Base-by-base conservation (phyloP, 1,284 basidiomycete species). In the Ceratobasidium sp. region DNA sequence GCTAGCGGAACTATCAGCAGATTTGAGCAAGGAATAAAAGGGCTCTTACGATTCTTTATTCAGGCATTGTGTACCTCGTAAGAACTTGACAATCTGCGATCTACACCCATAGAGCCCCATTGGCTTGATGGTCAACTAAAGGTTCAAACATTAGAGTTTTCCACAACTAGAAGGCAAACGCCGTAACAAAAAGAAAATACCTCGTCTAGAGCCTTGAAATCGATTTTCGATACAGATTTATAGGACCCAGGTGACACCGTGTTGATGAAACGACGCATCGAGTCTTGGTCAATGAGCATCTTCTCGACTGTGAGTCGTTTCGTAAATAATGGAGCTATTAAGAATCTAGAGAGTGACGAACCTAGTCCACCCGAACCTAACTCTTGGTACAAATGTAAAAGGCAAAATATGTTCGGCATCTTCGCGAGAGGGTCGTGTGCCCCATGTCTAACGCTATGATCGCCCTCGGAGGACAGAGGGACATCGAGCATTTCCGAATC, bases 71-170 rank as follows among this genome's bases (percentile, higher is more conserved):
- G 61, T 18, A 18, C 16, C 43, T 21, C 38, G 32, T 14, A 89
- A 75, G 72, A 87, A 85, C 9, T 81, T 77, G 5, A 85, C 81
- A 8, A 90, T 85, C 73, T 85, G 82, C 0, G 79, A 75, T 76
- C 84, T 84, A 78, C 84, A 85, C 1, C 88, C 88, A 67, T 88
- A 89, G 1, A 89, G 72, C 0, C 88, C 88, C 0, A 88, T 75
- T 5, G 86, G 86, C 73, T 84, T 84, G 61, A 88, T 77, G 7
- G 73, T 59, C 14, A 83, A 75, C 3, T 79, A 74, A 41, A 72
- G 14, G 21, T 9, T 89, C 87, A 1, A 44, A 38, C 41, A 18
- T 32, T n/a, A 43, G 35, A 14, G 18, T 21, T 16, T 21, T 5
- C 4, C 35, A 38, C 11, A 44, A 7, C 6, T 21, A 18, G n/a